Evolutionary conservation across 148 eudicot species (phyloP).

Genomic region (Tetragonia tetragonoides): DNA sequence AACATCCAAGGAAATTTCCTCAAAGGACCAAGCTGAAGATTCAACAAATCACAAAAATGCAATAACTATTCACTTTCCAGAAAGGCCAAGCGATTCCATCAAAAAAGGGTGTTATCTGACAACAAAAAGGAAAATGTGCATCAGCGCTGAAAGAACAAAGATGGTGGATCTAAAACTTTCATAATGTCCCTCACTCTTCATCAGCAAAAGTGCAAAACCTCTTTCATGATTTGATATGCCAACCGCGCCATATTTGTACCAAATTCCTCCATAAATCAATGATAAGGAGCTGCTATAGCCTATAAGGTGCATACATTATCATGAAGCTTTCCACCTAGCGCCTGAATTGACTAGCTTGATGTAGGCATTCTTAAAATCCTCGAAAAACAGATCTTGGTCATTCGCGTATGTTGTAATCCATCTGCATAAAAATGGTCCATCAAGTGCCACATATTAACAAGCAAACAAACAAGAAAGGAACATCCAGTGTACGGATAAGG

Average conservation of each 20-base stretch:
- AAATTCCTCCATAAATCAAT: slow-evolving; percentile 5
- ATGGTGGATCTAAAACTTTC: not conserved
- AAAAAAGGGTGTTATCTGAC: not conserved
- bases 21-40: not conserved
- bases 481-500: too few species aligned
- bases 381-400: slow-evolving; percentile 62
- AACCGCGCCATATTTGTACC: slow-evolving; percentile 15
- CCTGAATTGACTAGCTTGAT: slow-evolving; percentile 84
- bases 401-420: slow-evolving; percentile 81
- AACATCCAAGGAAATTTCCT: not conserved
- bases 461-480: not conserved
- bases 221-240: slow-evolving; percentile 23
- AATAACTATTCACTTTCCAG: too few species aligned
- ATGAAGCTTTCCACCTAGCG: slow-evolving; percentile 62
- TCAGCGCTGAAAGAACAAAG: not conserved
- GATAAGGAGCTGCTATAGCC: slow-evolving; percentile 3
- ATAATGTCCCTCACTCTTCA: not conserved
- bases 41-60: not conserved
- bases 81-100: not conserved
- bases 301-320: slow-evolving; percentile 10
- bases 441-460: not conserved
- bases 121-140: not conserved
- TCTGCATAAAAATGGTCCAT: slow-evolving; percentile 36
- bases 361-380: slow-evolving; percentile 83
- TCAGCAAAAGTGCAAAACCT: slow-evolving; percentile 11